Conservation (phyloP, 2,329 filamentous ascomycete genomes). For the Rasamsonia emersonii region DNA sequence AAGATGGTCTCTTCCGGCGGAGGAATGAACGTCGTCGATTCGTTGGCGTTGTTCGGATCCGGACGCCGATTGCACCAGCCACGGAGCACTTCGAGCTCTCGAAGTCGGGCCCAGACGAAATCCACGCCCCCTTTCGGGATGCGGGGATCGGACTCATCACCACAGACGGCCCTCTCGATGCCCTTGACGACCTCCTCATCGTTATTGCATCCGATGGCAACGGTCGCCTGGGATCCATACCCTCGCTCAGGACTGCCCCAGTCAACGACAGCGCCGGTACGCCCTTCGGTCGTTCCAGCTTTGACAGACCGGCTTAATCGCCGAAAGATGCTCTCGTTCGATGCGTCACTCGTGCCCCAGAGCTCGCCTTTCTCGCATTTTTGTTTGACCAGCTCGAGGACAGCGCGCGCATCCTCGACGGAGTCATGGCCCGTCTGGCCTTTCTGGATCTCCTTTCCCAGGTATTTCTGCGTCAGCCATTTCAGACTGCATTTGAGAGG, state of each 20-base stretch:
- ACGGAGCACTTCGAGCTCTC: conserved; percentile 51
- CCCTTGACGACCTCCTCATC: conserved; percentile 52
- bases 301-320: conserved; percentile 56
- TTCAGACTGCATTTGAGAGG: conserved; percentile 87
- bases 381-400: conserved; percentile 84
- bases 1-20: conserved; percentile 18
- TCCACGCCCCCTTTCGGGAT: conserved; percentile 48
- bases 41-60: conserved; percentile 37
- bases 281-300: conserved; percentile 29
- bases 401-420: conserved; percentile 83
- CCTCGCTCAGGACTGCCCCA: conserved; percentile 71
- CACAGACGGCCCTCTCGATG: conserved; percentile 44
- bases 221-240: conserved; percentile 48
- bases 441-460: conserved; percentile 81
- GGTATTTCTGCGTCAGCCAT: conserved; percentile 77
- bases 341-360: conserved; percentile 74
- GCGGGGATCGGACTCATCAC: conserved; percentile 34
- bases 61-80: conserved; percentile 51
- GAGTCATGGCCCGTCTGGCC: conserved; percentile 75
- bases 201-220: conserved; percentile 47
- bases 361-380: conserved; percentile 88
- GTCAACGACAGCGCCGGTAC: conserved; percentile 61
- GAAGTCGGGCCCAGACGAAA: conserved; percentile 55
- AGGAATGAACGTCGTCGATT: conserved; percentile 21
- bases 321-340: conserved; percentile 82